Percentiles rank a stretch among this genome's conserved stretches.
These are phyloP conservation scores for Telfairia occidentalis DNA, from an alignment of 331 rosid genomes.

Conservation along the genomic window DNA sequence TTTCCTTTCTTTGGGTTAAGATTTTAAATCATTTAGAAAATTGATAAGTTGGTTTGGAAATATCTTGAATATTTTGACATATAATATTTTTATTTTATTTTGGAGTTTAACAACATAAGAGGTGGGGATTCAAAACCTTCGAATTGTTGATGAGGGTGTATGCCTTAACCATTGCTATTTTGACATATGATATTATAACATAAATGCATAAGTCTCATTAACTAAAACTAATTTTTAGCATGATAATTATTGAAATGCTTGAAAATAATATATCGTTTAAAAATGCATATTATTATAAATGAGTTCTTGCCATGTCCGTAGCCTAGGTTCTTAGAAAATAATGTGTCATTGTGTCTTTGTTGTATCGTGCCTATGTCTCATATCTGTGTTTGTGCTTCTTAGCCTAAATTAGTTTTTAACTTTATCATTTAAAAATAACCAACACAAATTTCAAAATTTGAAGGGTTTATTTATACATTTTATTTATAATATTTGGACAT, in stretches of 20 bases:
- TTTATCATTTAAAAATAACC: not conserved
- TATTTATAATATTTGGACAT: not conserved
- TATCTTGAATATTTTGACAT: not conserved
- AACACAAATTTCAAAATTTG: not conserved
- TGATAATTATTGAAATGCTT: not conserved
- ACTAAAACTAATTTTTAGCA: not conserved
- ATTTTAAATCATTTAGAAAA: too few relatives aligned
- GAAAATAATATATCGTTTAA: not conserved
- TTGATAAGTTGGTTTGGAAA: not conserved
- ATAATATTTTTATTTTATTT: too few relatives aligned
- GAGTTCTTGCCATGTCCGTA: not conserved
- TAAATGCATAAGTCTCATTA: not conserved
- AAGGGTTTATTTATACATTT: not conserved
- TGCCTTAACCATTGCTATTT: too few relatives aligned
- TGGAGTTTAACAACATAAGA: too few relatives aligned
- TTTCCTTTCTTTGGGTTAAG: too few relatives aligned
- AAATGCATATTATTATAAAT: not conserved
- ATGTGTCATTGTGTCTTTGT: not conserved
- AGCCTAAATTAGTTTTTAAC: not conserved
- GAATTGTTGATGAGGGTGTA: too few relatives aligned
- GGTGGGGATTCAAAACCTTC: too few relatives aligned
- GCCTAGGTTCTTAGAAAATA: not conserved
- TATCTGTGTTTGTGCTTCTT: not conserved
- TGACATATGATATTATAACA: not conserved
- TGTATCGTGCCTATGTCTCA: not conserved